Evolutionary conservation across 345 rosid species (phyloP), one percentile per base, ranked within the genome.

Genomic region (Hibiscus tridactylites): DNA sequence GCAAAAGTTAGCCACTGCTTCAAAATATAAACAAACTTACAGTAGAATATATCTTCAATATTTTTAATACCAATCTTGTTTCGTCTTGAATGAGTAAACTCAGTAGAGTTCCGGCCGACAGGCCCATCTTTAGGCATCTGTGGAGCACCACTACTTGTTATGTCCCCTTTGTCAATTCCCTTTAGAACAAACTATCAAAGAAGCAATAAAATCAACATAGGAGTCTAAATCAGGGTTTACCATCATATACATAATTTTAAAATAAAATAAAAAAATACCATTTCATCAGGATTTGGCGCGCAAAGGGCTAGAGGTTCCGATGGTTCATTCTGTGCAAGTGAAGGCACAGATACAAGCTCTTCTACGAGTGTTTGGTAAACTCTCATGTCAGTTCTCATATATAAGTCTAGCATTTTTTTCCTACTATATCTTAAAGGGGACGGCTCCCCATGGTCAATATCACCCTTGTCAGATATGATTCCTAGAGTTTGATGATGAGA

Each of bases 251-350:
- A 61, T 1, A n/a, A 21, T 21, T 21, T 21, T 21, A 47, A 49
- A 15, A 57, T 19, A 56, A 56, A 56, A 19, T 47, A 47, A 9
- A 4, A 54, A 66, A 61, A 79, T 82, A 95, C 98, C 98, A 81
- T 72, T 85, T 95, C 99, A 50, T 92, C 97, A 37, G 85, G 29
- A 85, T 73, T 85, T 56, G 91, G 97, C 6, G 88, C 81, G 71
- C 85, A 84, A 24, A 96, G 82, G 52, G 98, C 97, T 44, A 92
- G 77, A 63, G 98, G 99, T 76, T 91, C 99, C 9, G 76, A 60
- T 29, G 85, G 80, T 56, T 87, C 89, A 78, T 92, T 88, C 79
- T 79, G 82, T 26, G 93, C 85, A 62, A 96, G 97, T 54, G 88
- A 81, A 71, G 91, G 91, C 63, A 92, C 90, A 65, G 81, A 85